Evolutionary conservation across 495 filamentous ascomycete species (phyloP).

Genomic region (Lophiostoma macrostomum): DNA sequence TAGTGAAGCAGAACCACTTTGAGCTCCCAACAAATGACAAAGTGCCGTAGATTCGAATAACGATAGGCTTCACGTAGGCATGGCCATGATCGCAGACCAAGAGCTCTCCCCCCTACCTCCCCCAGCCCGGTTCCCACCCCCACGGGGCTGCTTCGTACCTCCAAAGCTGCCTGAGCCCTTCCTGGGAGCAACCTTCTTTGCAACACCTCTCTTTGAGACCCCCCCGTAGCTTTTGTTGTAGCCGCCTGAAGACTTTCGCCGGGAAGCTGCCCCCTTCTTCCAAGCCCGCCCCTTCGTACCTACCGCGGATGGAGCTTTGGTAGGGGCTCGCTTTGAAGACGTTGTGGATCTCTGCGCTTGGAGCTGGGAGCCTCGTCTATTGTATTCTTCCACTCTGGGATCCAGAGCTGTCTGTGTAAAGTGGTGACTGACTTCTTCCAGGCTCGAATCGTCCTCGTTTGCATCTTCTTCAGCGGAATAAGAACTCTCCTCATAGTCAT

Average conservation of each 20-base stretch:
- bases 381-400: slow-evolving; percentile 23
- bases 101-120: slow-evolving; percentile 1
- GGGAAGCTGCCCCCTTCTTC: slow-evolving; percentile 1
- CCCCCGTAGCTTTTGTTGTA: slow-evolving; percentile 6
- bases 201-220: slow-evolving; percentile 17
- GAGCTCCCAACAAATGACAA: not conserved
- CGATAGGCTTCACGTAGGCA: slow-evolving; percentile 9
- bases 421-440: slow-evolving; percentile 13
- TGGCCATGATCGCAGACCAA: slow-evolving; percentile 11
- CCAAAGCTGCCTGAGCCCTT: slow-evolving; percentile 15
- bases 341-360: slow-evolving; percentile 2
- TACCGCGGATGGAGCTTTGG: slow-evolving; percentile 1
- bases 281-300: not conserved
- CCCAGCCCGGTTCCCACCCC: slow-evolving; percentile 3
- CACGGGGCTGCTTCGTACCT: not conserved
- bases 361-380: slow-evolving; percentile 9
- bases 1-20: not conserved
- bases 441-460: slow-evolving; percentile 23
- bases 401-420: slow-evolving; percentile 11
- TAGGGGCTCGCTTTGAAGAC: not conserved
- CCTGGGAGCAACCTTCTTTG: not conserved
- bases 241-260: slow-evolving; percentile 9
- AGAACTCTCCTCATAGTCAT: not conserved
- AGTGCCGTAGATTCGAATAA: too few species aligned
- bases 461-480: slow-evolving; percentile 1